phyloP scores from a whole-genome alignment of 345 rosid genomes.

The Camelina neglecta region DNA sequence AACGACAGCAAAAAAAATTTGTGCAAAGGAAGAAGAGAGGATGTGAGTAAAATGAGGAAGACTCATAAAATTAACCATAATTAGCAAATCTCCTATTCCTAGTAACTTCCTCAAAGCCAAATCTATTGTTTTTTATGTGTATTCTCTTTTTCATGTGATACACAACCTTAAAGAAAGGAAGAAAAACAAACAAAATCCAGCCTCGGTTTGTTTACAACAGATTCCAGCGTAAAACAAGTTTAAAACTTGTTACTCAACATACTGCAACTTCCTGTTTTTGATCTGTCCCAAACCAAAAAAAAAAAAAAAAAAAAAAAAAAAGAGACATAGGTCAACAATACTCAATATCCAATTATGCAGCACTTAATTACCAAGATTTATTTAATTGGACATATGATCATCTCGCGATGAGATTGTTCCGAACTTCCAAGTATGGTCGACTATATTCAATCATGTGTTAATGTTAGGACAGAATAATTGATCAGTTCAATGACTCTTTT shows the following conservation, averaged over 20 bases:
- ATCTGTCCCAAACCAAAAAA: background rate
- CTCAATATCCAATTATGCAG: background rate
- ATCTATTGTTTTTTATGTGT: background rate
- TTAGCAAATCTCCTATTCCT: conserved; percentile 35
- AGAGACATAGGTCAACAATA: background rate
- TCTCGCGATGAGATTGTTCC: background rate
- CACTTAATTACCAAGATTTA: too few species aligned
- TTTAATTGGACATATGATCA: too few species aligned
- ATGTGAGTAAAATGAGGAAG: conserved; percentile 41
- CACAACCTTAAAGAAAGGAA: background rate
- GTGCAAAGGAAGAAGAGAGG: conserved; percentile 29
- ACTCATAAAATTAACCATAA: conserved; percentile 16
- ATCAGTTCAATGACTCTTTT: background rate
- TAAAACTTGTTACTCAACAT: conserved; percentile 9
- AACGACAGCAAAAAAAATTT: conserved; percentile 11
- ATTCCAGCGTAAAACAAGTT: conserved; percentile 32
- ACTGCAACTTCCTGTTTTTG: conserved; percentile 4
- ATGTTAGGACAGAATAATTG: background rate
- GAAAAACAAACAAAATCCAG: background rate
- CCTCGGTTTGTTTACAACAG: conserved; percentile 7
- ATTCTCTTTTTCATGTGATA: background rate
- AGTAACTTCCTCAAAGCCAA: conserved; percentile 9
- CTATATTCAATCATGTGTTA: background rate
- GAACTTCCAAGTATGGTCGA: background rate
- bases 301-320: background rate